phyloP scores from a whole-genome alignment of 345 rosid species.

The Linum lewisii region DNA sequence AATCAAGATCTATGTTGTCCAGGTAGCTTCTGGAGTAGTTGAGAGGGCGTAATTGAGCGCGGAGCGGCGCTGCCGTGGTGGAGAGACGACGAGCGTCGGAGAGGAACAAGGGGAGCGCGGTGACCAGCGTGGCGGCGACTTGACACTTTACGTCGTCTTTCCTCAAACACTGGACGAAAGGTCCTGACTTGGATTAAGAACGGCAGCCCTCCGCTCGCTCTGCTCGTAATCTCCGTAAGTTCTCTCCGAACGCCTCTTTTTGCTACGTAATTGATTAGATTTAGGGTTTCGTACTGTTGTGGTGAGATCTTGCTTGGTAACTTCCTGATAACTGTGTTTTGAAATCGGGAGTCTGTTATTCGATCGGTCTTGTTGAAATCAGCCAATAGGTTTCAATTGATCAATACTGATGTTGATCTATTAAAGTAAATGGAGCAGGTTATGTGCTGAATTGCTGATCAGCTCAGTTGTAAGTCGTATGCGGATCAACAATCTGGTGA shows the following conservation, averaged over 20 bases:
- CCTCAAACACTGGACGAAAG: slow-evolving; percentile 31
- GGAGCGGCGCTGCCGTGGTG: no score
- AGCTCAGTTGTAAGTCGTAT: no score
- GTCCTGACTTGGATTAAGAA: slow-evolving; percentile 63
- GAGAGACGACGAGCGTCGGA: no score
- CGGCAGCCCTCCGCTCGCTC: slow-evolving; percentile 73
- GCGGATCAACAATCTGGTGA: no score
- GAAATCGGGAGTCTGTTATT: not conserved
- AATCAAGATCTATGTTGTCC: no score
- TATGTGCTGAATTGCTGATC: no score
- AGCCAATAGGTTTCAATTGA: not conserved
- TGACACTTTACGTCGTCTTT: slow-evolving; percentile 37
- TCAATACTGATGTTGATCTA: not conserved
- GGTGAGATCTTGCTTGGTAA: not conserved
- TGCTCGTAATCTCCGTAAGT: slow-evolving; percentile 75
- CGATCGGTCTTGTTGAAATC: not conserved
- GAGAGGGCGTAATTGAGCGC: no score
- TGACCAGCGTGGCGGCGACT: slow-evolving; percentile 1
- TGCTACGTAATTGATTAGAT: not conserved
- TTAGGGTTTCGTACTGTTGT: not conserved
- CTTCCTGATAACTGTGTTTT: not conserved
- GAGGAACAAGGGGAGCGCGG: no score
- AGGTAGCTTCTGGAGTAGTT: no score
- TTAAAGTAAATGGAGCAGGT: no score
- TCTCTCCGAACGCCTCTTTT: not conserved